These are phyloP conservation scores for Parietichytrium sp. DNA, from an alignment of 108 stramenopile genomes.

Conservation along the genomic window DNA sequence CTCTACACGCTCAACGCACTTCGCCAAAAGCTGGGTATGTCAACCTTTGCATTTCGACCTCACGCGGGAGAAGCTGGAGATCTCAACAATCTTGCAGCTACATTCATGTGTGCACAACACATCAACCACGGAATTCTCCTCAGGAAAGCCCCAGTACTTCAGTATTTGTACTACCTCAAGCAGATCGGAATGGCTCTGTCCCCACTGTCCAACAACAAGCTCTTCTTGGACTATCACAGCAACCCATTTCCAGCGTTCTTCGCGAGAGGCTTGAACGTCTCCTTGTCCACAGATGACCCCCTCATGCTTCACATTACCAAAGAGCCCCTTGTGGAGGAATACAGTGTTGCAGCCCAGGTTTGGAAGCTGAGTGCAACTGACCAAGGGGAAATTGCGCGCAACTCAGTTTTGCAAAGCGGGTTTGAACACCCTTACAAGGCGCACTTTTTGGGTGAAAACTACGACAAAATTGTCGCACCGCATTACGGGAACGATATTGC, in stretches of 20 bases:
- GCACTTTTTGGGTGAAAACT: slow-evolving; percentile 89
- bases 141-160: slow-evolving; percentile 84
- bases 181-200: slow-evolving; percentile 85
- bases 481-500: slow-evolving; percentile 55
- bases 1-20: slow-evolving; percentile 84
- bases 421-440: slow-evolving; percentile 88
- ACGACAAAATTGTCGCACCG: slow-evolving; percentile 48
- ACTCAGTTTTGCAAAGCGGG: slow-evolving; percentile 89
- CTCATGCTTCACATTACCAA: slow-evolving; percentile 95
- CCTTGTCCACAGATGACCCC: slow-evolving; percentile 96
- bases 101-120: slow-evolving; percentile 85
- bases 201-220: slow-evolving; percentile 95
- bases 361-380: slow-evolving; percentile 96
- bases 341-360: slow-evolving; percentile 89
- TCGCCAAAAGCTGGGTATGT: slow-evolving; percentile 70
- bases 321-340: slow-evolving; percentile 93
- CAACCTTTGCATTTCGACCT: slow-evolving; percentile 84
- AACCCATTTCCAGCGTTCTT: slow-evolving; percentile 90
- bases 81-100: slow-evolving; percentile 89
- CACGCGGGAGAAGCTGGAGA: slow-evolving; percentile 97
- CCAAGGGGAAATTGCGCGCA: slow-evolving; percentile 93
- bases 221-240: slow-evolving; percentile 87
- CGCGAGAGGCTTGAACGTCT: slow-evolving; percentile 84
- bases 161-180: slow-evolving; percentile 95
- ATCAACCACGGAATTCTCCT: slow-evolving; percentile 98